phyloP scores from a whole-genome alignment of 2,329 filamentous ascomycete genomes.

The Fusarium luffae region DNA sequence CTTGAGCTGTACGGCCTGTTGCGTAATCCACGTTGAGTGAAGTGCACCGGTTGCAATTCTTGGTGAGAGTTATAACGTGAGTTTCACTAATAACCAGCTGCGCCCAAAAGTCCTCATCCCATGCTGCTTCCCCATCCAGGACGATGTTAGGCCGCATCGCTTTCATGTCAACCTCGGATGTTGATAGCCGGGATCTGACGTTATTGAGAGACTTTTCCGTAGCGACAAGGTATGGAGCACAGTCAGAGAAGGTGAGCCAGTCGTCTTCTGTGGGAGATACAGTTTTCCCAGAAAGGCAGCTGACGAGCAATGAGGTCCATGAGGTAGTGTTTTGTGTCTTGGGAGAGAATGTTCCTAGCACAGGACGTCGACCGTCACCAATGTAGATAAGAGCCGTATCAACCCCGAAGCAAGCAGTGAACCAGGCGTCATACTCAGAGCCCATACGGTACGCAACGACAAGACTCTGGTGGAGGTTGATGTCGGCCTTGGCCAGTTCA shows the following conservation, averaged over 20 bases:
- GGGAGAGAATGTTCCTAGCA: constrained; percentile 68
- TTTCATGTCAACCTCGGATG: constrained; percentile 67
- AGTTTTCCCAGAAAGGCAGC: constrained; percentile 45
- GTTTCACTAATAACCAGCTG: constrained; percentile 61
- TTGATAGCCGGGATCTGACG: constrained; percentile 67
- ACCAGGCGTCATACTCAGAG: constrained; percentile 69
- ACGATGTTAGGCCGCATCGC: constrained; percentile 82
- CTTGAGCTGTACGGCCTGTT: constrained; percentile 68
- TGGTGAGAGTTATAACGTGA: constrained; percentile 67
- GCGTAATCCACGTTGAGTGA: constrained; percentile 78
- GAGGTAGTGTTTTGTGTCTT: constrained; percentile 45
- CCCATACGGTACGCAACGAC: constrained; percentile 73
- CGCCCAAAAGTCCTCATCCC: constrained; percentile 79
- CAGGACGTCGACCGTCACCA: constrained; percentile 67
- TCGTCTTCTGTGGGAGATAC: constrained; percentile 47
- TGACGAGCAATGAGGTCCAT: constrained; percentile 52
- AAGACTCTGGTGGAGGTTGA: constrained; percentile 70
- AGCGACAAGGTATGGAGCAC: constrained; percentile 78
- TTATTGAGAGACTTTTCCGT: constrained; percentile 76
- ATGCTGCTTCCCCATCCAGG: constrained; percentile 68
- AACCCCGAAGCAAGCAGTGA: constrained; percentile 73
- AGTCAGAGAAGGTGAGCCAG: constrained; percentile 77
- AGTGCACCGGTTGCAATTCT: constrained; percentile 75
- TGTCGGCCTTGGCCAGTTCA: constrained; percentile 58
- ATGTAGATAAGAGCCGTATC: constrained; percentile 71